Evolutionary conservation across 129 eudicot species (phyloP).

Genomic region (Arctium minus): DNA sequence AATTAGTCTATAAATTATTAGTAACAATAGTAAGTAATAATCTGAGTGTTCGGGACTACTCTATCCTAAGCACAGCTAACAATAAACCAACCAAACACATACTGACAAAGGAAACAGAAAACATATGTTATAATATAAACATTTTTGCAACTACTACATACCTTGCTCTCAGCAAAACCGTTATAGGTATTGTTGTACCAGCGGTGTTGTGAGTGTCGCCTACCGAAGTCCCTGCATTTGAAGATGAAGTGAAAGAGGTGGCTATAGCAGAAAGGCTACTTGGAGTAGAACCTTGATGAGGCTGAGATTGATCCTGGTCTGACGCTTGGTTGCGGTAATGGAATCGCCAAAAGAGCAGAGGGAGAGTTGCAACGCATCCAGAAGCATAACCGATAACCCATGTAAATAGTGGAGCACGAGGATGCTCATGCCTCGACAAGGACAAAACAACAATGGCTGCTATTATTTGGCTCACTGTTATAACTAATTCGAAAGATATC

Average conservation of each 20-base stretch:
- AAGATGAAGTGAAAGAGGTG: constrained; percentile 38
- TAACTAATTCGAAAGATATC: constrained; percentile 81
- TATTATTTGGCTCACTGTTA: constrained; percentile 78
- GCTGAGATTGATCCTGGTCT: constrained; percentile 67
- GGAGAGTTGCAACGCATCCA: constrained; percentile 88
- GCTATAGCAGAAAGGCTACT: constrained; percentile 38
- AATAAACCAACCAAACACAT: not conserved
- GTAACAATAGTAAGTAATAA: not conserved
- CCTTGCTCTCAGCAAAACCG: constrained; percentile 43
- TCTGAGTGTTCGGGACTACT: not conserved
- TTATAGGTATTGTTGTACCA: constrained; percentile 27
- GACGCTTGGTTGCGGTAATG: constrained; percentile 61
- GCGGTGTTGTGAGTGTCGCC: constrained; percentile 36
- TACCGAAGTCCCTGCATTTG: constrained; percentile 39
- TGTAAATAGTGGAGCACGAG: constrained; percentile 73
- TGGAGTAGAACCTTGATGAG: constrained; percentile 44
- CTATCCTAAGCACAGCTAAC: constrained; percentile 3
- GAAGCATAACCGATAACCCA: constrained; percentile 94
- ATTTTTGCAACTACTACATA: constrained; percentile 17
- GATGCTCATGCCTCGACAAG: constrained; percentile 72
- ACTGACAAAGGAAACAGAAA: not conserved
- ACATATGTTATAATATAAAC: not conserved
- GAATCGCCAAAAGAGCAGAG: constrained; percentile 88
- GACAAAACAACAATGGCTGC: constrained; percentile 73
- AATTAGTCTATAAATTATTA: not conserved